phyloP scores from a whole-genome alignment of 306 rosid genomes.

The Acacia confusa region DNA sequence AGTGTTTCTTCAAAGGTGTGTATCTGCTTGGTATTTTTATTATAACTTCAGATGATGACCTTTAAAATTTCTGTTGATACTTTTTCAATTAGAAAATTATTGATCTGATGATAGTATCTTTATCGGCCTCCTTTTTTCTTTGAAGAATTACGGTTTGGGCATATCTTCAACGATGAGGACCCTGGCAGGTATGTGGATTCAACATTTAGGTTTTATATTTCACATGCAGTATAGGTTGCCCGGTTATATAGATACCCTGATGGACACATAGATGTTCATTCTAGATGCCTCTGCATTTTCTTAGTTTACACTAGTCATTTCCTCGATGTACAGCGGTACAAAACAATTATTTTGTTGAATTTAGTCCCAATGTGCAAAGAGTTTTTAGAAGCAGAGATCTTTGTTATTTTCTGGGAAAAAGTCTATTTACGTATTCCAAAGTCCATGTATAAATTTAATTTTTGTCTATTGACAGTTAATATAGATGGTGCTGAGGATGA shows the following conservation, averaged over 20 bases:
- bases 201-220: slow-evolving; percentile 29
- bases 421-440: neutral
- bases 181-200: slow-evolving; percentile 77
- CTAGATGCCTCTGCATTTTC: neutral
- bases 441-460: slow-evolving; percentile 3
- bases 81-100: slow-evolving; percentile 20
- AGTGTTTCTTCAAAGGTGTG: slow-evolving; percentile 90
- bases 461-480: slow-evolving; percentile 56
- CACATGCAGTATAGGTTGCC: slow-evolving; percentile 25
- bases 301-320: neutral
- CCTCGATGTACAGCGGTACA: neutral
- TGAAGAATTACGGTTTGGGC: slow-evolving; percentile 89
- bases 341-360: neutral
- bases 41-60: slow-evolving; percentile 16
- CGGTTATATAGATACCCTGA: neutral
- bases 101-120: slow-evolving; percentile 30
- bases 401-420: neutral
- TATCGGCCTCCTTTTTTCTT: slow-evolving; percentile 2
- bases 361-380: neutral
- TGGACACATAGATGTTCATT: neutral
- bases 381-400: neutral
- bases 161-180: slow-evolving; percentile 94
- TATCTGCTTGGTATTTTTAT: slow-evolving; percentile 31
- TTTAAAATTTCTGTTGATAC: neutral
- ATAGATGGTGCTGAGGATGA: slow-evolving; percentile 97